Evolutionary conservation across 345 rosid species (phyloP).

Genomic region (Viola odorata): DNA sequence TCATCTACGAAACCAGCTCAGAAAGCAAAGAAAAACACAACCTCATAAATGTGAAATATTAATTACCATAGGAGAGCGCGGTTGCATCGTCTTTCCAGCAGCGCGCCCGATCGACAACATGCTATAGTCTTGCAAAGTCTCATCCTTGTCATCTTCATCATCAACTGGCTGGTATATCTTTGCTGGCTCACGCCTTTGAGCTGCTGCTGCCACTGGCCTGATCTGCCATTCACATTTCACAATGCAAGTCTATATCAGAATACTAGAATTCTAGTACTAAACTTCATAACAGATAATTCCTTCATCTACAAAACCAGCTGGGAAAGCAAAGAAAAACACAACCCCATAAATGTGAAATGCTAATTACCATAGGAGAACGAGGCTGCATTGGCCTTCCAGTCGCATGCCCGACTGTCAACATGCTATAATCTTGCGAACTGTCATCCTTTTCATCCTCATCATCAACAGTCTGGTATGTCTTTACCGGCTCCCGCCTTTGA

Average conservation of each 20-base stretch:
- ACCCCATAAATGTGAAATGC: not conserved
- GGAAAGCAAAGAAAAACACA: too few relatives aligned
- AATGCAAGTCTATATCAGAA: too few relatives aligned
- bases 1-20: too few relatives aligned
- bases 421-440: constrained; percentile 14
- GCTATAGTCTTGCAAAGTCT: constrained; percentile 13
- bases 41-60: not conserved
- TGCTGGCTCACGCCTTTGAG: not conserved
- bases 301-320: too few relatives aligned
- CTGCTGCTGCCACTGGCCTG: not conserved
- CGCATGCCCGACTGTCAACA: constrained; percentile 43
- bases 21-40: too few relatives aligned
- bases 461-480: constrained; percentile 22
- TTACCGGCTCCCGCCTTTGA: constrained; percentile 29
- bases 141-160: constrained; percentile 31
- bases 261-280: too few relatives aligned
- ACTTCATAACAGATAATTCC: too few relatives aligned
- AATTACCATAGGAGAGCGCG: constrained; percentile 37
- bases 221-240: too few relatives aligned
- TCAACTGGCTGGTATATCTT: constrained; percentile 4
- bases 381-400: constrained; percentile 43
- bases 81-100: constrained; percentile 25
- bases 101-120: constrained; percentile 31
- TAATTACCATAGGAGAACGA: constrained; percentile 44
- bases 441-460: constrained; percentile 34